These are phyloP conservation scores for Claviceps capensis DNA, from an alignment of 2,329 filamentous ascomycete genomes.

Conservation along the genomic window DNA sequence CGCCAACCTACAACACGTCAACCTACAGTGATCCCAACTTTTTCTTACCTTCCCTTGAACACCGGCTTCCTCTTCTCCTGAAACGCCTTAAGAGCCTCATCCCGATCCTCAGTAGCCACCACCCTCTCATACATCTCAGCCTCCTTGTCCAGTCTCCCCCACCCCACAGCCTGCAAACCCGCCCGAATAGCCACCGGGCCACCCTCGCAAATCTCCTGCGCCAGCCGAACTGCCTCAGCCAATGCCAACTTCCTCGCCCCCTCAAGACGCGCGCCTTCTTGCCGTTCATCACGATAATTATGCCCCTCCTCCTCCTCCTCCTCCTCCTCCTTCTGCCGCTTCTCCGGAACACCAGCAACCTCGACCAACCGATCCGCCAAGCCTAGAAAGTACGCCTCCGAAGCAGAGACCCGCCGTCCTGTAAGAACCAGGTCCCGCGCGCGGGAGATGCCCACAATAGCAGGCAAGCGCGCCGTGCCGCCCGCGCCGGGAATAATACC, in stretches of 20 bases:
- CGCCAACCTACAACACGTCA: background rate
- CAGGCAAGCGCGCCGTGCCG: conserved; percentile 77
- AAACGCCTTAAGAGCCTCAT: conserved; percentile 83
- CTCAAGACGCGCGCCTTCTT: conserved; percentile 26
- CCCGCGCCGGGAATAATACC: conserved; percentile 93
- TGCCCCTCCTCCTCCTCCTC: conserved; percentile 15
- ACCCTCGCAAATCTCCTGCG: conserved; percentile 76
- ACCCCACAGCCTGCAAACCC: conserved; percentile 63
- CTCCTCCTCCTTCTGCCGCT: conserved; percentile 28
- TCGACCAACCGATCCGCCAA: conserved; percentile 85
- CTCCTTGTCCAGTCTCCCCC: conserved; percentile 64
- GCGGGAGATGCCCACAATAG: conserved; percentile 62
- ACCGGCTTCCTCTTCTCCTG: conserved; percentile 46
- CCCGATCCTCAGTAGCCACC: conserved; percentile 68
- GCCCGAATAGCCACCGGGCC: conserved; percentile 73
- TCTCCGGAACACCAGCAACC: conserved; percentile 42
- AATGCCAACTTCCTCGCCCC: conserved; percentile 55
- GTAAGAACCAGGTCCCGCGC: conserved; percentile 88
- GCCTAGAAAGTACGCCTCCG: conserved; percentile 85
- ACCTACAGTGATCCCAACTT: background rate
- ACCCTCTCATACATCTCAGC: conserved; percentile 78
- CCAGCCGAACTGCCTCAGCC: conserved; percentile 63
- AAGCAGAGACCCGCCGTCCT: conserved; percentile 66
- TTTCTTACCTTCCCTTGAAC: conserved; percentile 38
- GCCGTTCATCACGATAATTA: background rate